Evolutionary conservation across 495 filamentous ascomycete species (phyloP).

Genomic region (Lichina pygmaea): DNA sequence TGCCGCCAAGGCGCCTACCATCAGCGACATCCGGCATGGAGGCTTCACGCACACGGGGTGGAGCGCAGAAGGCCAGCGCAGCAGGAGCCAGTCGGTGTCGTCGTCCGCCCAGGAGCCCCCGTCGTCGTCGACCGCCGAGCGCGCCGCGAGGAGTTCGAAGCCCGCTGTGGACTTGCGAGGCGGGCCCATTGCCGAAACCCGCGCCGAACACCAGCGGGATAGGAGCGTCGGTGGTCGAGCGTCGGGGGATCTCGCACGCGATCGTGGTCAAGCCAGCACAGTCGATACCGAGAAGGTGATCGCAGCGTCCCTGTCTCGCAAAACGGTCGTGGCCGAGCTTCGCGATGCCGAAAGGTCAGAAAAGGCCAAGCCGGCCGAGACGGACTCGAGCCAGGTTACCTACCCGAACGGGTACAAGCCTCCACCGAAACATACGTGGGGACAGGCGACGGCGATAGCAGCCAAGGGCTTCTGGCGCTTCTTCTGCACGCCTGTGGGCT

Average conservation of each 20-base stretch:
- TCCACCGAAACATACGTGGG: constrained; percentile 36
- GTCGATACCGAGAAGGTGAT: constrained; percentile 1
- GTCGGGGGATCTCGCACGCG: background rate
- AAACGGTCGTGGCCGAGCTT: background rate
- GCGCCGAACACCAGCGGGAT: background rate
- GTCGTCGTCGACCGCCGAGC: background rate
- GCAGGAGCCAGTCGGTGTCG: background rate
- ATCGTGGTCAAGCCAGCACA: background rate
- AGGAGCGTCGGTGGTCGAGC: background rate
- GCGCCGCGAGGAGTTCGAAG: background rate
- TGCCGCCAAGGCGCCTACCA: constrained; percentile 1
- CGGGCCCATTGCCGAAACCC: background rate
- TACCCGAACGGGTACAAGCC: constrained; percentile 39
- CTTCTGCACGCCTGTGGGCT: constrained; percentile 41
- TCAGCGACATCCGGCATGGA: constrained; percentile 2
- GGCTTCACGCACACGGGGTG: constrained; percentile 1
- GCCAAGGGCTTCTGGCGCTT: constrained; percentile 25
- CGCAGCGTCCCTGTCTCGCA: background rate
- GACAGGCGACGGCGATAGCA: constrained; percentile 21
- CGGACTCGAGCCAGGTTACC: background rate
- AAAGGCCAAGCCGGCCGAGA: background rate
- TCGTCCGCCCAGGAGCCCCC: background rate
- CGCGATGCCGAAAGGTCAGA: background rate
- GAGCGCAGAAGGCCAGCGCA: constrained; percentile 1
- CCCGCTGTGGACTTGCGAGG: background rate